These are phyloP conservation scores for Saccharomyces hybrid DNA, from an alignment of 1,139 yeast species.

Conservation along the genomic window DNA sequence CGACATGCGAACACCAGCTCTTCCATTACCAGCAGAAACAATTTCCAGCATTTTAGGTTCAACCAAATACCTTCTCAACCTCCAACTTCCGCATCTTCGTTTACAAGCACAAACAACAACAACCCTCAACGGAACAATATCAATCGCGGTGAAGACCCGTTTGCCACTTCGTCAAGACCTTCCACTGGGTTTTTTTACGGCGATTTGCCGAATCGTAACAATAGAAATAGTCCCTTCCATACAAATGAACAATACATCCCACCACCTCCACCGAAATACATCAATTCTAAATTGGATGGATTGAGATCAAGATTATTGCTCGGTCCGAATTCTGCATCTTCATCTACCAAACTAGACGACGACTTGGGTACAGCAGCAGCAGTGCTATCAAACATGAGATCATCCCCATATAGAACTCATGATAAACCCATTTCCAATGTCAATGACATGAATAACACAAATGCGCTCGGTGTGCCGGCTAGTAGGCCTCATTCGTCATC, in stretches of 20 bases:
- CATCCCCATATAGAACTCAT: conserved; percentile 25
- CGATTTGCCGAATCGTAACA: not conserved
- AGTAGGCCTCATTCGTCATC: conserved; percentile 27
- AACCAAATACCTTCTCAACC: conserved; percentile 11
- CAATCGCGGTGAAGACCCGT: conserved; percentile 1
- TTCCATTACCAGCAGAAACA: conserved; percentile 1
- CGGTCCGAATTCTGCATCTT: conserved; percentile 15
- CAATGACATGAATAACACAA: conserved; percentile 4
- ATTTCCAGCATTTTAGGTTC: conserved; percentile 4
- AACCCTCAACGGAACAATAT: not conserved
- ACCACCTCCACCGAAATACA: conserved; percentile 25
- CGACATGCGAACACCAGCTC: not conserved
- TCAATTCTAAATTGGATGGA: conserved; percentile 30
- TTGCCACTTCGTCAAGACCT: conserved; percentile 2
- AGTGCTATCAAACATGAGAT: conserved; percentile 29
- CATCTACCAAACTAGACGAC: conserved; percentile 13
- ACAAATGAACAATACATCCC: conserved; percentile 13
- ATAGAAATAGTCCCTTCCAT: conserved; percentile 2
- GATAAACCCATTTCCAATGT: not conserved
- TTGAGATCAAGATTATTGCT: conserved; percentile 23
- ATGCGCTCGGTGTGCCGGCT: not conserved
- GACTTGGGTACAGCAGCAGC: conserved; percentile 29
- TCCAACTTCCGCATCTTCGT: conserved; percentile 12
- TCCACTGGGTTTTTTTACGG: not conserved
- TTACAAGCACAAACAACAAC: conserved; percentile 1